phyloP scores from a whole-genome alignment of 441 rosid genomes.

The Isatis lusitanica region DNA sequence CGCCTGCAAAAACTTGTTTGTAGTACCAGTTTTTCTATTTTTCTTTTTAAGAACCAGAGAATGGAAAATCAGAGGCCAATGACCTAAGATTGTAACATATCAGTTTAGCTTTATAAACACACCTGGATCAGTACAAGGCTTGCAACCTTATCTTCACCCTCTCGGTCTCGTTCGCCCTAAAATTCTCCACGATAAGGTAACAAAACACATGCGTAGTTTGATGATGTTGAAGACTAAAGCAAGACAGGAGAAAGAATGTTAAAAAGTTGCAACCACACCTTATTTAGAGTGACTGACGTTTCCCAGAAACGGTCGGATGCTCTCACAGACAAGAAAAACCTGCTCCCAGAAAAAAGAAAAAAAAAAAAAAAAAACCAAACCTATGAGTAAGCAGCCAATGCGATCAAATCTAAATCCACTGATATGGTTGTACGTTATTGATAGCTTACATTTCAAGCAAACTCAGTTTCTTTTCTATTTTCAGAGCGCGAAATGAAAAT shows the following conservation, averaged over 20 bases:
- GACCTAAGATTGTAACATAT: not conserved
- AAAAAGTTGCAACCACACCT: slow-evolving; percentile 42
- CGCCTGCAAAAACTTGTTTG: not conserved
- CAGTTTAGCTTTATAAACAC: slow-evolving; percentile 20
- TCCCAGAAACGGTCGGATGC: slow-evolving; percentile 59
- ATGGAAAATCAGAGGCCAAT: not conserved
- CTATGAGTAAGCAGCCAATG: not conserved
- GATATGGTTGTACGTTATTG: not conserved
- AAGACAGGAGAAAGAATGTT: not conserved
- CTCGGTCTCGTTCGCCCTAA: slow-evolving; percentile 72
- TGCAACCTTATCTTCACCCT: slow-evolving; percentile 81
- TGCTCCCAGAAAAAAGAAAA: slow-evolving; percentile 16
- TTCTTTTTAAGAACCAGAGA: not conserved
- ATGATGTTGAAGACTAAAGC: not conserved
- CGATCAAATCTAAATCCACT: not conserved
- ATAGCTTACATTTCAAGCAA: slow-evolving; percentile 6
- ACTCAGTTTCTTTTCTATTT: not conserved
- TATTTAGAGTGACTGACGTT: slow-evolving; percentile 68
- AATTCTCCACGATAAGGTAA: not conserved
- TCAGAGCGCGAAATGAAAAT: not conserved
- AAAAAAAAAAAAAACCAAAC: not conserved
- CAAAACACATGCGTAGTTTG: not conserved
- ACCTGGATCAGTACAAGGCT: slow-evolving; percentile 75
- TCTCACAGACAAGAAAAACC: slow-evolving; percentile 78
- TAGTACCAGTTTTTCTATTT: too few relatives aligned